Evolutionary conservation across 495 filamentous ascomycete genomes (phyloP).

Genomic region (Trichoderma asperelloides): DNA sequence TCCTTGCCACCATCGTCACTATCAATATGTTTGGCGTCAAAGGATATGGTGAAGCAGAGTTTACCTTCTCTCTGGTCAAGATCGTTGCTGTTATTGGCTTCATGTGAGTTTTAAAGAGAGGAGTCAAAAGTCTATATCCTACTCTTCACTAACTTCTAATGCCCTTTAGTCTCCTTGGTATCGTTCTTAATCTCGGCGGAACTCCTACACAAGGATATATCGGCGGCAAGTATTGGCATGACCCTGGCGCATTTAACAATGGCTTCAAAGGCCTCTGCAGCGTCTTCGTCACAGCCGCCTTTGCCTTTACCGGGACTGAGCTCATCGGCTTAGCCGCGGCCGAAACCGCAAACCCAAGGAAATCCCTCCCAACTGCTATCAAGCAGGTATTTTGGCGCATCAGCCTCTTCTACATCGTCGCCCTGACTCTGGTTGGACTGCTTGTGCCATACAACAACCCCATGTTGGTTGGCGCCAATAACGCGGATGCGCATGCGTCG

Average conservation of each 20-base stretch:
- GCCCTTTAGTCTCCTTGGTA: slow-evolving; percentile 56
- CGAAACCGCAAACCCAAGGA: slow-evolving; percentile 79
- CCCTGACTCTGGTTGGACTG: slow-evolving; percentile 62
- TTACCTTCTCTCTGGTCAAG: slow-evolving; percentile 80
- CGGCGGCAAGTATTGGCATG: slow-evolving; percentile 71
- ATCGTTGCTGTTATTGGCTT: slow-evolving; percentile 80
- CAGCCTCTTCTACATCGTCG: slow-evolving; percentile 75
- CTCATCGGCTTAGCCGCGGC: slow-evolving; percentile 87
- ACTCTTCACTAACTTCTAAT: slow-evolving; percentile 9
- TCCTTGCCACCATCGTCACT: slow-evolving; percentile 59
- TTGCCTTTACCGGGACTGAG: slow-evolving; percentile 88
- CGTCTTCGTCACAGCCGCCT: slow-evolving; percentile 88
- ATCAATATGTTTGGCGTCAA: slow-evolving; percentile 86
- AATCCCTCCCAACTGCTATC: slow-evolving; percentile 74
- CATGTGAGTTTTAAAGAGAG: slow-evolving; percentile 49
- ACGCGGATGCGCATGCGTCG: slow-evolving; percentile 62
- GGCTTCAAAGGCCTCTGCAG: slow-evolving; percentile 93
- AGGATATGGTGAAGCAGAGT: slow-evolving; percentile 87
- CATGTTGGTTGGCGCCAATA: slow-evolving; percentile 46
- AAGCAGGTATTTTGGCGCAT: slow-evolving; percentile 98
- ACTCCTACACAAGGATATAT: slow-evolving; percentile 68
- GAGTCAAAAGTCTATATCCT: background rate
- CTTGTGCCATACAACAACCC: slow-evolving; percentile 61
- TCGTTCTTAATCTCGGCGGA: slow-evolving; percentile 73
- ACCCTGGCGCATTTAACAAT: slow-evolving; percentile 82